Evolutionary conservation across 2,329 filamentous ascomycete genomes (phyloP).

Genomic region (Emergomyces orientalis): DNA sequence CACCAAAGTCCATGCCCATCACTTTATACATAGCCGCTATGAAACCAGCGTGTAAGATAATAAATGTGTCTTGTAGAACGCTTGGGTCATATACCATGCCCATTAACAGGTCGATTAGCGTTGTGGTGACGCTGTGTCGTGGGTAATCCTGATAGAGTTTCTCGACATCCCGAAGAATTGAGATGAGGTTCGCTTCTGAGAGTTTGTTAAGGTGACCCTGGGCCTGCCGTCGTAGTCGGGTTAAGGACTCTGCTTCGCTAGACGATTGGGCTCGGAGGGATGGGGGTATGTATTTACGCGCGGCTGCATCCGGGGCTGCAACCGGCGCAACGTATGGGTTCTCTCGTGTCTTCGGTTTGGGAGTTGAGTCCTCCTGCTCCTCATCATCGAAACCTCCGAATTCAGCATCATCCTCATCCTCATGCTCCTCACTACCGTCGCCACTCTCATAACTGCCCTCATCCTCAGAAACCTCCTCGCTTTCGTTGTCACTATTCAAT

Average conservation of each 20-base stretch:
- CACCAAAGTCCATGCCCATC: constrained; percentile 80
- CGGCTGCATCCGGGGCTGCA: constrained; percentile 20
- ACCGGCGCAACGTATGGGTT: constrained; percentile 82
- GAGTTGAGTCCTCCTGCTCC: constrained; percentile 21
- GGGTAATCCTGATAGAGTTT: constrained; percentile 74
- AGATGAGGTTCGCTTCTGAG: constrained; percentile 80
- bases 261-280: constrained; percentile 59
- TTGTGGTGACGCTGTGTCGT: constrained; percentile 78
- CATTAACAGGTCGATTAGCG: constrained; percentile 66
- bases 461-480: constrained; percentile 24
- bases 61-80: constrained; percentile 72
- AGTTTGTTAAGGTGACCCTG: constrained; percentile 88
- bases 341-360: constrained; percentile 48
- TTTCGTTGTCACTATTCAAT: constrained; percentile 24
- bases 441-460: constrained; percentile 23
- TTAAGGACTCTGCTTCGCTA: constrained; percentile 57
- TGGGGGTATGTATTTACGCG: constrained; percentile 77
- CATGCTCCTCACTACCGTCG: constrained; percentile 20
- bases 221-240: constrained; percentile 64
- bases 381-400: constrained; percentile 33
- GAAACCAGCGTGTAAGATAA: constrained; percentile 85
- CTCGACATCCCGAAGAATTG: constrained; percentile 74
- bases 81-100: constrained; percentile 72
- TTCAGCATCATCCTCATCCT: constrained; percentile 27
- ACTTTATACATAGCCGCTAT: constrained; percentile 79